Conservation (phyloP, 1,284 basidiomycete species). For the Grifola frondosa region DNA sequence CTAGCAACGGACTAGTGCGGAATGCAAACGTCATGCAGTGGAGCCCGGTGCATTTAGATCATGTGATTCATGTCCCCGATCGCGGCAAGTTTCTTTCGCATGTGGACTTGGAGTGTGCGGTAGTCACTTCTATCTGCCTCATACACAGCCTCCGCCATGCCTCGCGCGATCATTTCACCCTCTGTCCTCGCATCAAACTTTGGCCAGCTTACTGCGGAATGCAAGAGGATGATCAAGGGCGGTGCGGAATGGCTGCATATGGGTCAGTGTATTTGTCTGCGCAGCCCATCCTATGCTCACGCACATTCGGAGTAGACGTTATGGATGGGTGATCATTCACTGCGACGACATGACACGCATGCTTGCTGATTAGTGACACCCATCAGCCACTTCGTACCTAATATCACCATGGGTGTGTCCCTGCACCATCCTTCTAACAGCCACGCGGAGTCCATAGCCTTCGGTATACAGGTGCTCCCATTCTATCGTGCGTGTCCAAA, state of each 20-base stretch:
- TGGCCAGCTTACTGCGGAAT: slow-evolving; percentile 88
- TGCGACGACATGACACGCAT: neutral
- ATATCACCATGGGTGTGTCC: slow-evolving; percentile 88
- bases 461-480: slow-evolving; percentile 71
- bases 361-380: slow-evolving; percentile 18
- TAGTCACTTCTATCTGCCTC: too few species aligned
- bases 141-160: slow-evolving; percentile 48
- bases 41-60: too few species aligned
- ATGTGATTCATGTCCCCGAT: too few species aligned
- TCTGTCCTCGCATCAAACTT: slow-evolving; percentile 95
- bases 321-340: slow-evolving; percentile 81
- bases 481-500: slow-evolving; percentile 87
- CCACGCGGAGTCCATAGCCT: slow-evolving; percentile 6
- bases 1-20: too few species aligned
- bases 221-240: slow-evolving; percentile 87
- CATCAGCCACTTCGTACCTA: slow-evolving; percentile 93
- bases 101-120: too few species aligned
- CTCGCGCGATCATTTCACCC: slow-evolving; percentile 84
- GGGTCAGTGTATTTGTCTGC: slow-evolving; percentile 54
- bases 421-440: neutral
- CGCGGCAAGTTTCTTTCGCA: too few species aligned
- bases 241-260: slow-evolving; percentile 97
- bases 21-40: too few species aligned
- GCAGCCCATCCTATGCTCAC: neutral
- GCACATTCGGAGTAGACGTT: too few species aligned